A percentile compares a stretch with the other conserved stretches of the same genome.
Conservation (phyloP, 2,329 filamentous ascomycete genomes). For the Colletotrichum spinosum region DNA sequence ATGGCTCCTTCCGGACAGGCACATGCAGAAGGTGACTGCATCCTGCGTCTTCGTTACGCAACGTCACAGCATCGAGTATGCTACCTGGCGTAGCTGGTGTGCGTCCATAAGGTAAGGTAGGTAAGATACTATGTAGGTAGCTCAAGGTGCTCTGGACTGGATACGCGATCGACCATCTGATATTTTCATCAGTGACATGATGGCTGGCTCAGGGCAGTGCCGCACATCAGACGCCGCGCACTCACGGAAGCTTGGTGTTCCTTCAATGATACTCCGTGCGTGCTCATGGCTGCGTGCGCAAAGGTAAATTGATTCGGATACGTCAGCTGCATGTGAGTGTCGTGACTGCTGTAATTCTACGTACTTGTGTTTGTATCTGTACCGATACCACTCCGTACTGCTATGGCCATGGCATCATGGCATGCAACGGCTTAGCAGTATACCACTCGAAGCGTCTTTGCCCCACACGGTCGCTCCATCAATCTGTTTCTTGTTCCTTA, state of each 20-base stretch:
- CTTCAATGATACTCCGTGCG: slow-evolving; percentile 4
- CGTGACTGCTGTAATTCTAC: not conserved
- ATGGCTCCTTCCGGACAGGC: slow-evolving; percentile 6
- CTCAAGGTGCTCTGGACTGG: not conserved
- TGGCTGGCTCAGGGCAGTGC: not conserved
- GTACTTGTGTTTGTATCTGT: not conserved
- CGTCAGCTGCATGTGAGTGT: not conserved
- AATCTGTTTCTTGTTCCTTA: slow-evolving; percentile 34
- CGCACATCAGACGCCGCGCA: slow-evolving; percentile 25
- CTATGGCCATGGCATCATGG: no score
- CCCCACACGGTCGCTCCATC: slow-evolving; percentile 1
- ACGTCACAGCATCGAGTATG: no score
- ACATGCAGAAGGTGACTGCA: slow-evolving; percentile 7
- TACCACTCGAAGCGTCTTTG: no score
- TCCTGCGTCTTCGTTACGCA: not conserved
- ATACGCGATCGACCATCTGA: no score
- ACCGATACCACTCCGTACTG: not conserved
- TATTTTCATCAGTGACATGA: no score
- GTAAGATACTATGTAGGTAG: no score
- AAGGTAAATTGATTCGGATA: not conserved
- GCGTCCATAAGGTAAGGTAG: no score
- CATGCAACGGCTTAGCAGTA: no score
- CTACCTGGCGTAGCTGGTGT: no score
- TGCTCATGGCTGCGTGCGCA: not conserved
- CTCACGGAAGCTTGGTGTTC: slow-evolving; percentile 13